Evolutionary conservation across 148 eudicot species (phyloP), one percentile per base, ranked within the genome.

Genomic region (Cornus controversa): DNA sequence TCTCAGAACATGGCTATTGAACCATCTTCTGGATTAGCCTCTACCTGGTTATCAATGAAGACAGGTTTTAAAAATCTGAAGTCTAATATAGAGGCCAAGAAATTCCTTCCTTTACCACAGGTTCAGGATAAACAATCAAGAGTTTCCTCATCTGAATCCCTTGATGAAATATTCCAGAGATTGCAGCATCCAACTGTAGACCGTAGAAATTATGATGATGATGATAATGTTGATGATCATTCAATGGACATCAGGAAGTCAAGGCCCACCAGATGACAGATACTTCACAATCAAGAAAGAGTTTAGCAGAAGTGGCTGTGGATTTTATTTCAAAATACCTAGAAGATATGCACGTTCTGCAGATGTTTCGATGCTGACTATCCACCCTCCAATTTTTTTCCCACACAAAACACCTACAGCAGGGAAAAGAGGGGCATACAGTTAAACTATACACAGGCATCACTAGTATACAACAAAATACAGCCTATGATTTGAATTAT

Each of bases 31-130:
- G 79, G 88, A 27, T 18, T 96, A 83, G 81, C 95, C 70, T 86
- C 92, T 3, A 93, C 92, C 20, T 96, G 95, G 95, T 79, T 80
- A 78, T 83, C 95, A 0, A 87, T 96, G 98, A 93, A 92, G 81
- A 75, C 66, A 0, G 91, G 94, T 73, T 82, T 93, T 66, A 87
- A 69, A 40, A 86, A 72, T 71, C 67, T 90, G 27, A 86, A 85
- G 80, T 69, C 84, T 27, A 86, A 80, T 66, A 83, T 90, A 15
- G 91, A 79, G 34, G 83, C 84, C 37, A 88, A 81, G 74, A 86
- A 67, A 65, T 87, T 88, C 76, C 74, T 86, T 23, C 87, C 90
- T 8, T 23, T 88, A 23, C 65, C 73, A n/a, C 86, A 86, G 63
- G 58, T 23, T 29, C 80, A 85, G 47, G 93, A 88, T 20, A 71